A percentile compares a stretch with the other conserved stretches of the same genome.
Evolutionary conservation across 306 rosid genomes (phyloP).

Genomic region (Begonia loranthoides): DNA sequence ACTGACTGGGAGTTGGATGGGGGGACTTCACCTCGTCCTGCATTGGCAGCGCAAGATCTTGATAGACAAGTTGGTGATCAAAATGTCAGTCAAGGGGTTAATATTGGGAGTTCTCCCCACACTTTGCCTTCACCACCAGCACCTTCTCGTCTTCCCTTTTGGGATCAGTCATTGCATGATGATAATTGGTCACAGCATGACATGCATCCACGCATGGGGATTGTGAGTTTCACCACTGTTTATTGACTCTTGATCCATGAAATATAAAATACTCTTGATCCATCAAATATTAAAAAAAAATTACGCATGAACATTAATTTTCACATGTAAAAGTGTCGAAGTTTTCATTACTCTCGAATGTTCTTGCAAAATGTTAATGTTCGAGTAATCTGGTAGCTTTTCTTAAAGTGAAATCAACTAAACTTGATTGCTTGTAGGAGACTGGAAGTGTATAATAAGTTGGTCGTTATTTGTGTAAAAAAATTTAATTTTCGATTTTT

Average conservation of each 20-base stretch:
- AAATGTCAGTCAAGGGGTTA: slow-evolving; percentile 26
- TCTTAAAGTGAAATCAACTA: too few species aligned
- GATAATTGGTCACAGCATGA: slow-evolving; percentile 60
- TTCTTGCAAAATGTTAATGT: too few species aligned
- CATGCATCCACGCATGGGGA: slow-evolving; percentile 62
- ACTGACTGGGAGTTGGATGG: slow-evolving; percentile 69
- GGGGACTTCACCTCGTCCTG: slow-evolving; percentile 30
- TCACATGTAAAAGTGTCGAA: too few species aligned
- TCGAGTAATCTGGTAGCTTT: too few species aligned
- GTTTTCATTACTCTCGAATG: too few species aligned
- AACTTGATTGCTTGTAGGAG: too few species aligned
- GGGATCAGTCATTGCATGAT: slow-evolving; percentile 53
- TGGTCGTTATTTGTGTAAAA: too few species aligned
- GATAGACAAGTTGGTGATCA: slow-evolving; percentile 40
- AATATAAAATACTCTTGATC: not conserved
- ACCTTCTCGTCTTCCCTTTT: slow-evolving; percentile 48
- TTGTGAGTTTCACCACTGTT: slow-evolving; percentile 31
- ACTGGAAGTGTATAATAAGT: too few species aligned
- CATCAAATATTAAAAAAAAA: too few species aligned
- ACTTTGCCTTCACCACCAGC: slow-evolving; percentile 42
- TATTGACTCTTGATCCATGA: not conserved
- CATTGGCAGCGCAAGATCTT: slow-evolving; percentile 39
- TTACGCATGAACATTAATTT: too few species aligned
- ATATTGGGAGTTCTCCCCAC: slow-evolving; percentile 28
- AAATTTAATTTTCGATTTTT: too few species aligned